Evolutionary conservation across 768 basidiomycete genomes (phyloP).

Genomic region (Lanmaoa rubissima): DNA sequence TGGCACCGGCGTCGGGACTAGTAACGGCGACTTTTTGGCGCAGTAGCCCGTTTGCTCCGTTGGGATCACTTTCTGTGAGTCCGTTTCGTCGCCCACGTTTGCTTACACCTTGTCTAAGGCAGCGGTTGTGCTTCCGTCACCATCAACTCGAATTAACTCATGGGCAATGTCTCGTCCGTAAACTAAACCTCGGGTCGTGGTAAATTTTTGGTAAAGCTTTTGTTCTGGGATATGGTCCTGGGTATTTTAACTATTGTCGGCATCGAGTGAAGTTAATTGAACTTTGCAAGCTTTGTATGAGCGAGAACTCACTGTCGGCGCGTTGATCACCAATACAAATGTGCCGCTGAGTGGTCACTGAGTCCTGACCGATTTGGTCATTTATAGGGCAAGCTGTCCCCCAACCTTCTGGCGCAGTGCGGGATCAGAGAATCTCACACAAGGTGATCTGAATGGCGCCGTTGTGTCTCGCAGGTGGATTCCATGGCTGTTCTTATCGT

Average conservation of each 20-base stretch:
- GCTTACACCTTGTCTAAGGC: neutral
- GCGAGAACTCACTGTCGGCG: neutral
- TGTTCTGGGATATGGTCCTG: neutral
- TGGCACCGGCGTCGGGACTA: too few species aligned
- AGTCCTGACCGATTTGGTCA: neutral
- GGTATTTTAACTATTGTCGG: too few species aligned
- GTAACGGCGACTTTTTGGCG: neutral
- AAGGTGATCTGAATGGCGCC: neutral
- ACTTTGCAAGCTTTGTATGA: neutral
- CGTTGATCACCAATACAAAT: neutral
- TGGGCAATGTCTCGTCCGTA: neutral
- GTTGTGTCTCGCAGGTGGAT: neutral
- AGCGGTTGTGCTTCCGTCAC: neutral
- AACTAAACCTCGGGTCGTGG: neutral
- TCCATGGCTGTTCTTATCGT: neutral
- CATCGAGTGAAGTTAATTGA: neutral
- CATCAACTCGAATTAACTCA: neutral
- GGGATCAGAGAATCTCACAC: neutral
- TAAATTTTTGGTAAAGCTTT: neutral
- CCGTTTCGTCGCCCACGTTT: neutral
- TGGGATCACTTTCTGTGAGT: neutral
- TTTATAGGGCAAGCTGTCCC: too few species aligned
- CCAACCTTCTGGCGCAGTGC: neutral
- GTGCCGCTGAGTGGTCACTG: neutral
- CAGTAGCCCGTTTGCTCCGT: constrained; percentile 2